Conservation (phyloP, 768 basidiomycete species). For the Podaxis pistillaris region DNA sequence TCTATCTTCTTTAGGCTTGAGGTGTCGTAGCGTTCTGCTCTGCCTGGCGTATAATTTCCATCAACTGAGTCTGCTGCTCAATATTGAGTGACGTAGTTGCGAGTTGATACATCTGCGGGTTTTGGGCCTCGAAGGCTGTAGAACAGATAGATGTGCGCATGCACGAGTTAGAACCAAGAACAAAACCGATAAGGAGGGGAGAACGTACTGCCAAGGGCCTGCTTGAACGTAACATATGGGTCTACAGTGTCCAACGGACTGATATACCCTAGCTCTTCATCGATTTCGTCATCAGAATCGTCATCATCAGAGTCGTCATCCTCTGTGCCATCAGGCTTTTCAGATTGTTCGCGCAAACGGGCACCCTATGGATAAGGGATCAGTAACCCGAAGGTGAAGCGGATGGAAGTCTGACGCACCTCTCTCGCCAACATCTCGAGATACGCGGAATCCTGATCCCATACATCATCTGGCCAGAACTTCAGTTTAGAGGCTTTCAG, state of each 20-base stretch:
- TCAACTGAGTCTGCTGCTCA: constrained; percentile 77
- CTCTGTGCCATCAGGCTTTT: constrained; percentile 45
- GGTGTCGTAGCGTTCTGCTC: constrained; percentile 36
- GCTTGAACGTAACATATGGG: constrained; percentile 76
- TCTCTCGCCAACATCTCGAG: constrained; percentile 84
- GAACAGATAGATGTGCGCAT: constrained; percentile 6
- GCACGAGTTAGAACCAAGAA: constrained; percentile 8
- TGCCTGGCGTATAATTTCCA: constrained; percentile 82
- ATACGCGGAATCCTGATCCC: constrained; percentile 88
- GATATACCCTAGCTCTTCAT: constrained; percentile 84
- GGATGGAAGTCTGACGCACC: constrained; percentile 30
- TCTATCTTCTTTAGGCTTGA: constrained; percentile 19
- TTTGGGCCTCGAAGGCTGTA: constrained; percentile 75
- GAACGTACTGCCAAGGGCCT: constrained; percentile 67
- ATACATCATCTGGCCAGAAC: constrained; percentile 68
- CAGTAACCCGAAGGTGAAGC: background rate
- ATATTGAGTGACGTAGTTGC: constrained; percentile 69
- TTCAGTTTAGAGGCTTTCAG: constrained; percentile 11
- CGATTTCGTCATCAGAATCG: constrained; percentile 55
- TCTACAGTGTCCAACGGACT: constrained; percentile 81
- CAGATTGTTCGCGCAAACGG: constrained; percentile 65
- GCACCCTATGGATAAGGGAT: constrained; percentile 47
- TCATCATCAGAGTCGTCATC: constrained; percentile 72
- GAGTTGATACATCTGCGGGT: constrained; percentile 63
- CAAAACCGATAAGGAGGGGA: constrained; percentile 3